These are phyloP conservation scores for Parietaria judaica DNA, from an alignment of 306 rosid genomes.

Conservation along the genomic window DNA sequence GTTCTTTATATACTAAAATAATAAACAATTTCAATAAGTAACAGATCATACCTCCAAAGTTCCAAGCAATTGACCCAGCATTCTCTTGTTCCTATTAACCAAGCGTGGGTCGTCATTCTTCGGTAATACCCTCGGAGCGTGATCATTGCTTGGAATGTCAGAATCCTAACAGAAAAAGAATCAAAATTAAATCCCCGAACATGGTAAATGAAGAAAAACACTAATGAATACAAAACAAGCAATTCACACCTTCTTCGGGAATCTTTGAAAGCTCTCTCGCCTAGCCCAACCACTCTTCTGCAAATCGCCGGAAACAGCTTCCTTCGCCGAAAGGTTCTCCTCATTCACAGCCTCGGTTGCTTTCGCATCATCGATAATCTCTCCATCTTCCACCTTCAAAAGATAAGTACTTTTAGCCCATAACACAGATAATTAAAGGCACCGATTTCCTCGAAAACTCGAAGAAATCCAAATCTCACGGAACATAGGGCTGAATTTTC, in stretches of 20 bases:
- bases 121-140: slow-evolving; percentile 76
- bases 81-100: slow-evolving; percentile 87
- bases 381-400: slow-evolving; percentile 71
- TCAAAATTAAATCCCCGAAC: slow-evolving; percentile 6
- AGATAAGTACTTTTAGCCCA: too few species aligned
- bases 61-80: slow-evolving; percentile 95
- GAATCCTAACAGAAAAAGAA: slow-evolving; percentile 40
- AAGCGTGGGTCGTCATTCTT: slow-evolving; percentile 86
- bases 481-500: background rate
- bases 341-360: slow-evolving; percentile 33
- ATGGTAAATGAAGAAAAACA: slow-evolving; percentile 4
- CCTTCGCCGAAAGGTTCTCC: slow-evolving; percentile 21
- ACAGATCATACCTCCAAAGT: slow-evolving; percentile 62
- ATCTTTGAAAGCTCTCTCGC: slow-evolving; percentile 50
- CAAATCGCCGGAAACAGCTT: slow-evolving; percentile 30
- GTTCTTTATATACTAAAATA: too few species aligned
- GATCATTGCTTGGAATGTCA: slow-evolving; percentile 50
- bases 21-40: too few species aligned
- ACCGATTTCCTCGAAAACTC: background rate
- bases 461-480: too few species aligned
- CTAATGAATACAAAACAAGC: slow-evolving; percentile 3
- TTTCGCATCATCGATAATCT: slow-evolving; percentile 44
- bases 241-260: slow-evolving; percentile 39
- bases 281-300: slow-evolving; percentile 48
- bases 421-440: background rate